Conservation (phyloP, 805 yeast genomes). For the Sungouiella blattae region DNA sequence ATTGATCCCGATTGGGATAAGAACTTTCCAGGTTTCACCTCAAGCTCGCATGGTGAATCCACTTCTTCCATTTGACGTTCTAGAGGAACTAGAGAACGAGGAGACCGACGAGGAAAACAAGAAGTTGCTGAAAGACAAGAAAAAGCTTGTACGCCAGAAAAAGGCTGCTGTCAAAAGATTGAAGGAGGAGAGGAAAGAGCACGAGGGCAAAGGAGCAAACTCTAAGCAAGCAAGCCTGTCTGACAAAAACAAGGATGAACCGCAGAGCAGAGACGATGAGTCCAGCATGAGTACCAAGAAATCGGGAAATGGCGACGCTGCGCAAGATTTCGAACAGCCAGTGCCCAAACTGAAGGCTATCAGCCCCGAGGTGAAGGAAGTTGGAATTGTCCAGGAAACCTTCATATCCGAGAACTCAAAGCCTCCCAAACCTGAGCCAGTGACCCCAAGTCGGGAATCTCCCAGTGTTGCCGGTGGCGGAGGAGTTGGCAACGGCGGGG, state of each 20-base stretch:
- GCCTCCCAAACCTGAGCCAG: no score
- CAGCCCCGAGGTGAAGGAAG: conserved; percentile 1
- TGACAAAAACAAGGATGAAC: neutral
- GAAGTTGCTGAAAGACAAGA: conserved; percentile 26
- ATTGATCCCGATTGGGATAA: neutral
- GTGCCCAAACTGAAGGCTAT: neutral
- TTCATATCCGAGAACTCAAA: no score
- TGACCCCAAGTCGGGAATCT: neutral
- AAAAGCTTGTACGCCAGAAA: conserved; percentile 21
- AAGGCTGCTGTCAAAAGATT: conserved; percentile 14
- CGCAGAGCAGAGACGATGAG: conserved; percentile 1
- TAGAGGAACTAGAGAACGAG: conserved; percentile 33
- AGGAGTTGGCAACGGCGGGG: neutral
- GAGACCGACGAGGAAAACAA: conserved; percentile 25
- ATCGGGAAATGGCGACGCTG: conserved; percentile 1
- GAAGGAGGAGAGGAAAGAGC: conserved; percentile 1
- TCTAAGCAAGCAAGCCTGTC: neutral
- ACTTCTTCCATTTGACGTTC: conserved; percentile 38
- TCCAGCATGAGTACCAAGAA: no score
- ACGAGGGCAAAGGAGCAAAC: neutral
- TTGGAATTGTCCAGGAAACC: neutral
- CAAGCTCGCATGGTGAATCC: conserved; percentile 27
- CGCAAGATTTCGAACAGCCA: neutral
- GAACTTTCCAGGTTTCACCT: neutral
- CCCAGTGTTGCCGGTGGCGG: neutral